phyloP scores from a whole-genome alignment of 768 basidiomycete species.

The Fistulinella prunicolor region DNA sequence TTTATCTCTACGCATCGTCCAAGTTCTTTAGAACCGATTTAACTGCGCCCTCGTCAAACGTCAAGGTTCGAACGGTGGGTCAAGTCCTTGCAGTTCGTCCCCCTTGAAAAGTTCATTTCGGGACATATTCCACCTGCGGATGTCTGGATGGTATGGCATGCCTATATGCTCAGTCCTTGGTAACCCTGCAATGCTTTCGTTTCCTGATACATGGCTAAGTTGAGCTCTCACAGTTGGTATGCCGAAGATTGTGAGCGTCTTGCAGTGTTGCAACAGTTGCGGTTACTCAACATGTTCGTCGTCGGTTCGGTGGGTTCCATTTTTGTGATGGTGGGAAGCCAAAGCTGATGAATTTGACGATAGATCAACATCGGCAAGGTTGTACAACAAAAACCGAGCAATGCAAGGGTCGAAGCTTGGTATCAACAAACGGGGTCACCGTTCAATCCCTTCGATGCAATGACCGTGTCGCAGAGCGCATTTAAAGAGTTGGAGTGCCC shows the following conservation, averaged over 20 bases:
- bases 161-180: conserved; percentile 39
- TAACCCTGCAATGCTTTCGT: conserved; percentile 4
- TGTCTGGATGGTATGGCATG: conserved; percentile 44
- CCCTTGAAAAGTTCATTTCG: conserved; percentile 26
- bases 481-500: conserved; percentile 35
- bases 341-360: neutral
- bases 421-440: conserved; percentile 23
- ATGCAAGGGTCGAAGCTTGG: conserved; percentile 19
- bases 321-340: neutral
- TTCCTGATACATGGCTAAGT: neutral
- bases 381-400: conserved; percentile 13
- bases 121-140: conserved; percentile 35
- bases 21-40: too few species aligned
- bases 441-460: conserved; percentile 38
- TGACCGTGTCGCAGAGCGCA: conserved; percentile 15
- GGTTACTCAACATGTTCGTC: conserved; percentile 26
- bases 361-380: conserved; percentile 27
- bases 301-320: conserved; percentile 27
- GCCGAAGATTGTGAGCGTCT: conserved; percentile 35
- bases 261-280: conserved; percentile 20
- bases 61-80: conserved; percentile 38
- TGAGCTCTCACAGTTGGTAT: conserved; percentile 25
- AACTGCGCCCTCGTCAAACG: neutral
- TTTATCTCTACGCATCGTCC: too few species aligned
- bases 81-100: conserved; percentile 19